phyloP scores from a whole-genome alignment of 495 filamentous ascomycete species.

The Umbilicaria muhlenbergii region DNA sequence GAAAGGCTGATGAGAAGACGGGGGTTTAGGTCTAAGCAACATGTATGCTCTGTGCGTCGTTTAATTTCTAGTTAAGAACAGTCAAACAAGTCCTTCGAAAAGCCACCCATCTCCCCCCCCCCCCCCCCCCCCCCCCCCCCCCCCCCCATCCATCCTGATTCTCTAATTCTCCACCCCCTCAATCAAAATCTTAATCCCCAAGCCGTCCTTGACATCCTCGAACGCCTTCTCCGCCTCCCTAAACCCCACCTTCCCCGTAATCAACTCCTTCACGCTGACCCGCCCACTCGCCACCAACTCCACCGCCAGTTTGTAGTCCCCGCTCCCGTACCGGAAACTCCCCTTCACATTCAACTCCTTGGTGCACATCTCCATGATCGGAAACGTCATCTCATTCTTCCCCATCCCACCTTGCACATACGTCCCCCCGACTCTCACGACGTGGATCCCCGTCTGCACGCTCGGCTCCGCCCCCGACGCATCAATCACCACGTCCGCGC shows the following conservation, averaged over 20 bases:
- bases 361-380: slow-evolving; percentile 62
- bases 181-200: slow-evolving; percentile 78
- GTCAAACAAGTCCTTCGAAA: not conserved
- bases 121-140: no score
- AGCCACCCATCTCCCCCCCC: slow-evolving; percentile 6
- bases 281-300: slow-evolving; percentile 46
- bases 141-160: not conserved
- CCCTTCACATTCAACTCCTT: slow-evolving; percentile 75
- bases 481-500: slow-evolving; percentile 71
- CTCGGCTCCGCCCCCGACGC: slow-evolving; percentile 65
- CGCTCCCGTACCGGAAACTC: slow-evolving; percentile 67
- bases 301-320: slow-evolving; percentile 67
- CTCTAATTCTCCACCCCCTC: slow-evolving; percentile 29
- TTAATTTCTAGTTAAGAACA: not conserved
- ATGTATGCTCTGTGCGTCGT: not conserved
- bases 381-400: slow-evolving; percentile 58
- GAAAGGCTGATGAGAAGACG: not conserved
- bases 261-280: slow-evolving; percentile 55
- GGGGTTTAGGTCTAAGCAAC: not conserved
- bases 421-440: slow-evolving; percentile 52
- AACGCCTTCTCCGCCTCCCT: slow-evolving; percentile 63
- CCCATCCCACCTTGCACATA: slow-evolving; percentile 84
- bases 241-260: slow-evolving; percentile 55
- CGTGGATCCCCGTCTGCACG: slow-evolving; percentile 60
- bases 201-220: slow-evolving; percentile 55